Base-by-base conservation (phyloP, 106 monocot genomes). In the Gastrodia elata region DNA sequence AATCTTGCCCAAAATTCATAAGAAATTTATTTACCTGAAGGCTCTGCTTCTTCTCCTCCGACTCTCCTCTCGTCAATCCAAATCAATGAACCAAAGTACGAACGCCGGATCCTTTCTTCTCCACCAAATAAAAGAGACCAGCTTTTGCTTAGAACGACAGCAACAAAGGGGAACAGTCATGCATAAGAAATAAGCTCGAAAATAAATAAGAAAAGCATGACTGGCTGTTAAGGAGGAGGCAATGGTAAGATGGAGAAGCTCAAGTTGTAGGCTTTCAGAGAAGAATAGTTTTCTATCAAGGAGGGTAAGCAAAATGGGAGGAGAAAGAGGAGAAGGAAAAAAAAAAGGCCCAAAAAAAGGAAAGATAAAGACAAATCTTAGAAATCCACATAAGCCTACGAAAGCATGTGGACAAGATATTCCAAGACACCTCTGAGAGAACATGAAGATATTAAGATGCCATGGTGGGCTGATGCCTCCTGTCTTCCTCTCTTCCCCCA, bases 321-420 rank as follows among this genome's bases (percentile, higher is more conserved):
- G 61, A 59, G 57, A 26, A 27, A 73, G 76, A 64, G 24, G 39
- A 24, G 11, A 25, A 68, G 28, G 36, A 42, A n/a, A 65, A 52
- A 10, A 44, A 39, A 41, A 39, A 39, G 15, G 56, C 3, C 68
- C 36, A n/a, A 44, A 49, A 18, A 10, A 59, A 48, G 28, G 46
- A 68, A 38, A 76, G 58, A 79, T 34, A 79, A 76, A 46, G 68
- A 76, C 52, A 86, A 71, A 80, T 78, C 71, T 73, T 44, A 44
- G 43, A 80, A 74, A 48, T 80, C 71, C 34, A 82, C 74, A 79
- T 74, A 82, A 79, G 73, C 79, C 24, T 43, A 69, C 39, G 68
- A 75, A 77, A 75, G 83, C 75, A 75, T 76, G 72, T 73, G 75
- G 76, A 74, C 80, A 80, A 78, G 77, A 83, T 81, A 87, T 81